Percentiles rank a stretch among this genome's conserved stretches.
These are phyloP conservation scores for Calocybe cyanea DNA, from an alignment of 768 basidiomycete genomes.

Conservation along the genomic window DNA sequence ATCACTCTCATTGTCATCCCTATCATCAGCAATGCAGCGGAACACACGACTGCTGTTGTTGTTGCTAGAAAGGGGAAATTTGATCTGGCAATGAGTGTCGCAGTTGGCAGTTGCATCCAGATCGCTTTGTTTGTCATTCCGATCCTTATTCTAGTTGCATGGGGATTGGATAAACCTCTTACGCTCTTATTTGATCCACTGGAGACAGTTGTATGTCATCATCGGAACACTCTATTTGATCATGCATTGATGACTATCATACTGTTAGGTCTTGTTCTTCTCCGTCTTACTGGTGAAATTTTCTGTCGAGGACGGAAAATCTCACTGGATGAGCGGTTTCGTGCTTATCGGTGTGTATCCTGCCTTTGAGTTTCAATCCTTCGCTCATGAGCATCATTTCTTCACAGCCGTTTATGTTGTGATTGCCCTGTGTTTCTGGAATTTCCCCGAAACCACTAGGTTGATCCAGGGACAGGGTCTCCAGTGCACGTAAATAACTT, in stretches of 20 bases:
- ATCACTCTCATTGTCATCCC: conserved; percentile 43
- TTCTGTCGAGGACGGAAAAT: conserved; percentile 43
- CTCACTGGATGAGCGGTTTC: conserved; percentile 44
- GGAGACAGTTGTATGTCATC: conserved; percentile 31
- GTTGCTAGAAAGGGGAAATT: conserved; percentile 40
- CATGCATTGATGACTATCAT: not conserved
- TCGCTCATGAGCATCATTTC: not conserved
- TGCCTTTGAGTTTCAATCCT: not conserved
- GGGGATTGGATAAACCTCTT: conserved; percentile 37
- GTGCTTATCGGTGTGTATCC: conserved; percentile 30
- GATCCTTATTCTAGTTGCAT: conserved; percentile 32
- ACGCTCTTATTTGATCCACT: conserved; percentile 36
- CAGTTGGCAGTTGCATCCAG: conserved; percentile 41
- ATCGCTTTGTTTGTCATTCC: conserved; percentile 41
- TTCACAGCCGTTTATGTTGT: conserved; percentile 29
- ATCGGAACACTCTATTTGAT: not conserved
- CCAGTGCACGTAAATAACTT: conserved; percentile 16
- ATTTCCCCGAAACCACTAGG: conserved; percentile 33
- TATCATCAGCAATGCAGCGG: conserved; percentile 38
- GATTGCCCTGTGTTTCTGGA: conserved; percentile 36
- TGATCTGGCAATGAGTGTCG: conserved; percentile 39
- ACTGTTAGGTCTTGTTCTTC: conserved; percentile 30
- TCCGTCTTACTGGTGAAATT: conserved; percentile 41
- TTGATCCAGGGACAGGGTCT: conserved; percentile 30
- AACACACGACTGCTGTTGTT: conserved; percentile 38